Percentiles rank a stretch among this genome's conserved stretches.
phyloP scores from a whole-genome alignment of 164 flowering plant genomes.

The Protea cynaroides region DNA sequence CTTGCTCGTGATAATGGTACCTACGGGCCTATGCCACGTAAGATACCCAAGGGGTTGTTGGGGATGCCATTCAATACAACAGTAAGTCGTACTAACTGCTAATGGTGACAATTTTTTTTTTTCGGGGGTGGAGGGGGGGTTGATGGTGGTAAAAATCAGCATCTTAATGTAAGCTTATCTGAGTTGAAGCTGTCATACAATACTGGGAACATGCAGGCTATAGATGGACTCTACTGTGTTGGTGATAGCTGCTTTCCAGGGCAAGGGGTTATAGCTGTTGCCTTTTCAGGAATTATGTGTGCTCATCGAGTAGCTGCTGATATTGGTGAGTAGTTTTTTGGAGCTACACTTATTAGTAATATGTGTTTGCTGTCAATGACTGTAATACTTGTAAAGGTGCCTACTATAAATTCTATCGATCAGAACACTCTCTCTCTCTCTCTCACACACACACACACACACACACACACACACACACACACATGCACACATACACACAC shows the following conservation, averaged over 20 bases:
- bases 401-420: too few species aligned
- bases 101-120: not conserved
- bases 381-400: too few species aligned
- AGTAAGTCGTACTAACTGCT: conserved; percentile 36
- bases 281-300: conserved; percentile 97
- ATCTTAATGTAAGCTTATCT: conserved; percentile 1
- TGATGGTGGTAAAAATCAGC: not conserved
- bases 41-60: conserved; percentile 70
- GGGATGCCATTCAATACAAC: conserved; percentile 99
- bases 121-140: not conserved
- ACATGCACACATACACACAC: too few species aligned
- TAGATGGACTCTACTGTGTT: conserved; percentile 90
- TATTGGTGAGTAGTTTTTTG: conserved; percentile 49
- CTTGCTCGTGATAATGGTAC: conserved; percentile 89
- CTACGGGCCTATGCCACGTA: conserved; percentile 94
- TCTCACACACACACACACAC: too few species aligned
- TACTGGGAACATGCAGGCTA: conserved; percentile 43
- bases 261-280: conserved; percentile 98
- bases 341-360: not conserved
- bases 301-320: conserved; percentile 99
- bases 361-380: not conserved
- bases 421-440: too few species aligned
- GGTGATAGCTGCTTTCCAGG: conserved; percentile 99
- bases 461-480: too few species aligned
- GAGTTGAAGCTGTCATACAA: conserved; percentile 5